Base-by-base conservation (phyloP, 2,329 filamentous ascomycete species). In the Ophiostoma montium region DNA sequence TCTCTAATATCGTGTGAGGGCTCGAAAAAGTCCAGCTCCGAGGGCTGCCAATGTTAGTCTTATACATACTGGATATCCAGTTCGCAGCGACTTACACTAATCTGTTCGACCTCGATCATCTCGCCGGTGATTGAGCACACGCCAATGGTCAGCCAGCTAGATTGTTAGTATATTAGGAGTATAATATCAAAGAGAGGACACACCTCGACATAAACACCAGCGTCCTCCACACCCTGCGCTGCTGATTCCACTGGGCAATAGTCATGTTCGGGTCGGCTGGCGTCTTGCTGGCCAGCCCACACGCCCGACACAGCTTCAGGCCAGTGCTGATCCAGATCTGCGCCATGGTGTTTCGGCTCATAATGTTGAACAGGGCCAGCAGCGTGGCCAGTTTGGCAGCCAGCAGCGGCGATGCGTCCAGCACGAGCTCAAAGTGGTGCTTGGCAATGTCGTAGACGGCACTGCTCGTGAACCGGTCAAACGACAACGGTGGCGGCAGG, bases 161-260 rank as follows among this genome's bases (percentile, higher is more conserved):
- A 5, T 38, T 13, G 35, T 38, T 11, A 38, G 43, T 38, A 11
- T 35, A 3, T 12, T 16, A 36, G 9, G 19, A 32, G 9, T 31
- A 15, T 12, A 19, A 63, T 48, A 1, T 60, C 60, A 1, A 57
- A 59, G 1, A 57, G 57, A 5, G n/a, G n/a, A 64, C 52, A 60
- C 60, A 64, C 46, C 61, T 58, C 1, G 59, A 60, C 19, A 63
- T 48, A 44, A 62, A 63, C 3, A 61, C 51, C 38, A 64, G 33
- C 1, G 57, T 55, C 19, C 62, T 53, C 62, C 62, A 63, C 0
- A 57, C 54, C 16, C 52, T 55, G 12, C 60, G 54, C 32, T 58
- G 60, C 23, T 59, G 56, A 0, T 47, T 2, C 58, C 56, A 59
- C 18, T 52, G 45, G 6, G 30, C 21, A 12, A 41, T 9, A 2